Conservation (phyloP, 495 filamentous ascomycete species). For the Penicillium manginii region DNA sequence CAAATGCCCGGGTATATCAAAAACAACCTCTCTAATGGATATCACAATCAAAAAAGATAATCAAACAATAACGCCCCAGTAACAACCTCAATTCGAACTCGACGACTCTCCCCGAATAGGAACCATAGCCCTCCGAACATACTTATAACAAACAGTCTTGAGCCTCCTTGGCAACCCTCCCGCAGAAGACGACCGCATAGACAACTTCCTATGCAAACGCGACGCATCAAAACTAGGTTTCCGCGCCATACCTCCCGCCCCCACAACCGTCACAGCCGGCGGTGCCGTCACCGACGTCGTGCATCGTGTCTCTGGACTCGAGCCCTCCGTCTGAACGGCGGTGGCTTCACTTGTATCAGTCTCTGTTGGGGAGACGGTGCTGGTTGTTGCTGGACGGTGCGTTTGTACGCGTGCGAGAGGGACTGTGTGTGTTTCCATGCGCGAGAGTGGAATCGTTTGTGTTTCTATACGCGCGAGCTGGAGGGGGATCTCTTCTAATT, state of each 20-base stretch:
- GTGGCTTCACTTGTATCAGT: slow-evolving; percentile 19
- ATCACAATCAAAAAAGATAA: too few relatives aligned
- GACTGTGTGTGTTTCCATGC: neutral
- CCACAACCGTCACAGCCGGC: too few relatives aligned
- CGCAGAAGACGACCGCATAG: neutral
- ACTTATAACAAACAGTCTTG: slow-evolving; percentile 23
- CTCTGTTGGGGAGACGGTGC: slow-evolving; percentile 8
- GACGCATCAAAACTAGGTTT: slow-evolving; percentile 8
- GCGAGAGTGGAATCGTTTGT: too few relatives aligned
- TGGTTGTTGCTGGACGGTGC: neutral
- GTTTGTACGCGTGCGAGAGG: neutral
- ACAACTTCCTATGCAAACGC: slow-evolving; percentile 6
- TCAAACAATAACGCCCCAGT: neutral
- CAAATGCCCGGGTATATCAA: too few relatives aligned
- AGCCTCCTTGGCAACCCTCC: slow-evolving; percentile 6
- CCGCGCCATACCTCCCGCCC: neutral
- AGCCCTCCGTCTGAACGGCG: slow-evolving; percentile 5
- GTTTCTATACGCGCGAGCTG: too few relatives aligned
- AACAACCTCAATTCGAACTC: neutral
- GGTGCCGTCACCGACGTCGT: neutral
- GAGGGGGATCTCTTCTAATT: slow-evolving; percentile 3
- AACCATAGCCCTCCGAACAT: slow-evolving; percentile 18
- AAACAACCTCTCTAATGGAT: too few relatives aligned
- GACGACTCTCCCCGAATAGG: slow-evolving; percentile 9
- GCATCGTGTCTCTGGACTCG: slow-evolving; percentile 7